Percentiles rank a stretch among this genome's conserved stretches.
Evolutionary conservation across 164 flowering plant genomes (phyloP).

Genomic region (Magnolia officinalis): DNA sequence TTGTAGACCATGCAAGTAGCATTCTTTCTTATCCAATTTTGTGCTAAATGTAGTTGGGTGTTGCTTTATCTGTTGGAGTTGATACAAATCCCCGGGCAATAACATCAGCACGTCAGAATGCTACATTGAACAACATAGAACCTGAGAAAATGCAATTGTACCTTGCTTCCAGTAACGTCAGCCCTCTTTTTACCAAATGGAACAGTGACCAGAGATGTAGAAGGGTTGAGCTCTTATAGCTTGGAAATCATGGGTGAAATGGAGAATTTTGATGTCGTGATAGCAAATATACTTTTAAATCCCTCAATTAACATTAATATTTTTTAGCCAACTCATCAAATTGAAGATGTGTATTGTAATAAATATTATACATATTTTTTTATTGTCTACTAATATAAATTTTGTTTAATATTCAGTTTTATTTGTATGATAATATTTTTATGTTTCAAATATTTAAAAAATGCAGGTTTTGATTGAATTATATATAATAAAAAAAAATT

Average conservation of each 20-base stretch:
- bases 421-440: no score
- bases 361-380: no score
- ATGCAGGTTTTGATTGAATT: no score
- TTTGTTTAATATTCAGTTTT: no score
- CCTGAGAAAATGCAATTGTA: constrained; percentile 50
- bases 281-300: constrained; percentile 82
- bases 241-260: constrained; percentile 23
- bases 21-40: background rate
- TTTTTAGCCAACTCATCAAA: no score
- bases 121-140: constrained; percentile 62
- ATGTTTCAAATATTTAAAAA: no score
- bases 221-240: constrained; percentile 15
- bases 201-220: constrained; percentile 3
- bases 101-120: constrained; percentile 64
- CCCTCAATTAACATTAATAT: no score
- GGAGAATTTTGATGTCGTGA: constrained; percentile 60
- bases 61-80: constrained; percentile 65
- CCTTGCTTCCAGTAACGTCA: constrained; percentile 32
- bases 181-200: constrained; percentile 12
- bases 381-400: no score
- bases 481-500: no score
- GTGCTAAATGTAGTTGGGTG: constrained; percentile 67
- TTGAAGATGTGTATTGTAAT: no score
- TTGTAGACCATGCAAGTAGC: background rate
- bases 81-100: constrained; percentile 84